These are phyloP conservation scores for Alternaria consortialis DNA, from an alignment of 2,329 filamentous ascomycete species.

Conservation along the genomic window DNA sequence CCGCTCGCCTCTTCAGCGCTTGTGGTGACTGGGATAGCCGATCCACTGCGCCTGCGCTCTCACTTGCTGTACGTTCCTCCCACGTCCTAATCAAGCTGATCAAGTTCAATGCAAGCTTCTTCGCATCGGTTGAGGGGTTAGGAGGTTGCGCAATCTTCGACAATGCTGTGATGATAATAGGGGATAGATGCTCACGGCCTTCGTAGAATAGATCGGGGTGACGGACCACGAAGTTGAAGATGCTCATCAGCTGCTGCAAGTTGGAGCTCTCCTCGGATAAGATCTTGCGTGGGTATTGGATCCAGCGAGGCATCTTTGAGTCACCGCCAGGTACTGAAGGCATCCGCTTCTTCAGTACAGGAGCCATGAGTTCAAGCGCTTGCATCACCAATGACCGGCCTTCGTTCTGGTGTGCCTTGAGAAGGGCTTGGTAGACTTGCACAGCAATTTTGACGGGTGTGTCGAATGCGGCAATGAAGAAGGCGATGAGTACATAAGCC, in stretches of 20 bases:
- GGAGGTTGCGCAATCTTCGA: slow-evolving; percentile 86
- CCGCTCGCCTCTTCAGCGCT: slow-evolving; percentile 75
- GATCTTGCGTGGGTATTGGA: slow-evolving; percentile 87
- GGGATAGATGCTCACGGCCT: slow-evolving; percentile 87
- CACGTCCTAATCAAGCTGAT: slow-evolving; percentile 92
- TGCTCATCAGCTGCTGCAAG: slow-evolving; percentile 92
- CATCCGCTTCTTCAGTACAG: slow-evolving; percentile 87
- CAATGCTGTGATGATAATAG: slow-evolving; percentile 86
- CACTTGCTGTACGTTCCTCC: slow-evolving; percentile 83
- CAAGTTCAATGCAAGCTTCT: slow-evolving; percentile 88
- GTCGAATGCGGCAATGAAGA: slow-evolving; percentile 97
- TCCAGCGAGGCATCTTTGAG: slow-evolving; percentile 84
- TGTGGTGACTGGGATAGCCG: slow-evolving; percentile 73
- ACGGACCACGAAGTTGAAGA: slow-evolving; percentile 94
- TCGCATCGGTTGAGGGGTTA: slow-evolving; percentile 87
- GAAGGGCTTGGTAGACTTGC: slow-evolving; percentile 90
- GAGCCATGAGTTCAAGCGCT: slow-evolving; percentile 92
- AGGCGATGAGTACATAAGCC: slow-evolving; percentile 94
- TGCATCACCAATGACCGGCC: slow-evolving; percentile 91
- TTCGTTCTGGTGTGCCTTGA: slow-evolving; percentile 95
- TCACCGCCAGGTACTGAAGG: slow-evolving; percentile 61
- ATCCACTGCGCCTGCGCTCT: slow-evolving; percentile 53
- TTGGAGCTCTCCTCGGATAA: slow-evolving; percentile 95
- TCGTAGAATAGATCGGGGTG: slow-evolving; percentile 96
- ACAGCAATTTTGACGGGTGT: slow-evolving; percentile 95